Conservation (phyloP, 1,284 basidiomycete species). For the Rhizoctonia solani region DNA sequence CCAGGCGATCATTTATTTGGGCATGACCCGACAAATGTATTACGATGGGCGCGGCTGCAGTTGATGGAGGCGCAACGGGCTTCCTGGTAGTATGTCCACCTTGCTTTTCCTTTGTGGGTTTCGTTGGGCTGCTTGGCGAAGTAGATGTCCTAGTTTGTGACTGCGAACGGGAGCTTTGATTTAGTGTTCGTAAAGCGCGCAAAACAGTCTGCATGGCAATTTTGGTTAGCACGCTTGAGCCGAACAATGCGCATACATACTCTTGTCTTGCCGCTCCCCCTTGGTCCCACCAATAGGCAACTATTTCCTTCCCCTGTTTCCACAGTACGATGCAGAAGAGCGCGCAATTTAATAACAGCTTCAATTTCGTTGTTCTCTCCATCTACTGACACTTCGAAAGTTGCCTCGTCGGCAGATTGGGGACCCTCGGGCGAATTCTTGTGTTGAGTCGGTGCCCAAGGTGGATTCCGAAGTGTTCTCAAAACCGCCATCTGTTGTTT, state of each 20-base stretch:
- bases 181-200: constrained; percentile 14
- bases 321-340: constrained; percentile 72
- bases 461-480: constrained; percentile 6
- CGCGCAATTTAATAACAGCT: constrained; percentile 49
- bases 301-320: constrained; percentile 86
- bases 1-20: constrained; percentile 82
- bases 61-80: constrained; percentile 40
- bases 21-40: constrained; percentile 84
- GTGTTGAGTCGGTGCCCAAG: neutral
- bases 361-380: constrained; percentile 33
- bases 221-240: neutral
- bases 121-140: constrained; percentile 9
- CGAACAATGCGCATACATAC: constrained; percentile 53
- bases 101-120: constrained; percentile 8
- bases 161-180: neutral
- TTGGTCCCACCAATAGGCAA: constrained; percentile 79
- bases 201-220: constrained; percentile 11
- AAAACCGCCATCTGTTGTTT: constrained; percentile 10
- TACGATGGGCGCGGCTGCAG: constrained; percentile 55
- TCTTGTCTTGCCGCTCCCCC: constrained; percentile 81
- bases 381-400: neutral
- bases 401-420: neutral
- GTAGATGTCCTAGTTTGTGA: constrained; percentile 9
- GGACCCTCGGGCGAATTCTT: neutral
- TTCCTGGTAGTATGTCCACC: constrained; percentile 42